Percentiles rank a stretch among this genome's conserved stretches.
These are phyloP conservation scores for Stephanodiscus minutulus DNA, from an alignment of 108 stramenopile species.

Conservation along the genomic window DNA sequence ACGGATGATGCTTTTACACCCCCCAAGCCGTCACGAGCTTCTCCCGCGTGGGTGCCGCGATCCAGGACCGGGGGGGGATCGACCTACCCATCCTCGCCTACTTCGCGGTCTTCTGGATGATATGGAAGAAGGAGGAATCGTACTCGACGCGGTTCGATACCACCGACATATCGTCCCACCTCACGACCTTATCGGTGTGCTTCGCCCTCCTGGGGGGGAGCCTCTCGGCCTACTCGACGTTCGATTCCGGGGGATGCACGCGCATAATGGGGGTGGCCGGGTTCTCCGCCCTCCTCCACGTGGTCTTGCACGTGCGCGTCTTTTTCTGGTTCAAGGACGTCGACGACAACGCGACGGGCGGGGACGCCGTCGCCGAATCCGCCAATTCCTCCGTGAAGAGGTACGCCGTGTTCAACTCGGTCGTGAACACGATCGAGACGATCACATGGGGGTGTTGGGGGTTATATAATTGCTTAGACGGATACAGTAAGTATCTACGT, in stretches of 20 bases:
- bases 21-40: slow-evolving; percentile 72
- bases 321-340: slow-evolving; percentile 56
- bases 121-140: slow-evolving; percentile 78
- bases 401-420: slow-evolving; percentile 66
- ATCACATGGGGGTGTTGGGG: slow-evolving; percentile 64
- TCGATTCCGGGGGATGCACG: slow-evolving; percentile 60
- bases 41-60: slow-evolving; percentile 73
- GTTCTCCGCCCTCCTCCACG: slow-evolving; percentile 67
- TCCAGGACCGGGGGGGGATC: slow-evolving; percentile 59
- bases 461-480: no score
- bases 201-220: slow-evolving; percentile 80
- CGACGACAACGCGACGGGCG: background rate
- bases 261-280: slow-evolving; percentile 78
- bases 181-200: slow-evolving; percentile 70
- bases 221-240: slow-evolving; percentile 54
- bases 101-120: slow-evolving; percentile 85
- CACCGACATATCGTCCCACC: slow-evolving; percentile 73
- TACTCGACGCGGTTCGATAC: slow-evolving; percentile 84
- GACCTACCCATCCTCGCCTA: slow-evolving; percentile 59
- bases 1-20: no score
- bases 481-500: no score
- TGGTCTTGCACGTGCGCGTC: slow-evolving; percentile 62
- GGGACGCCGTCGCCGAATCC: slow-evolving; percentile 11
- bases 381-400: slow-evolving; percentile 53
- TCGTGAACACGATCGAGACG: slow-evolving; percentile 59